phyloP scores from a whole-genome alignment of 2,329 filamentous ascomycete genomes.

The Aspergillus ruber region DNA sequence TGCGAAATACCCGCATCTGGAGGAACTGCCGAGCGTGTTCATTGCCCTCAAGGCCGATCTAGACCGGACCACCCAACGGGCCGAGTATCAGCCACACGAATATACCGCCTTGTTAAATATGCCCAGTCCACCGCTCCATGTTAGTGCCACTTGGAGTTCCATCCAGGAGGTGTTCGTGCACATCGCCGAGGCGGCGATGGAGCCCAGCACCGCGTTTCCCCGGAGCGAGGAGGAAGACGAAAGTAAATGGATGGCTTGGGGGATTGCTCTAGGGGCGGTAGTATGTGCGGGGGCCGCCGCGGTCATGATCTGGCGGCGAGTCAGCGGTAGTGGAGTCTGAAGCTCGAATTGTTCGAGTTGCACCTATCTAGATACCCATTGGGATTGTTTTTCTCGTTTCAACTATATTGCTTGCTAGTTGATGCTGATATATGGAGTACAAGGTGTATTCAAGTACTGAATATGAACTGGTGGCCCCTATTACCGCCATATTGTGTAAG shows the following conservation, averaged over 20 bases:
- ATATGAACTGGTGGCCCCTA: too few species aligned
- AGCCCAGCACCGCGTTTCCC: slow-evolving; percentile 80
- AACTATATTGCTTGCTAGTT: not conserved
- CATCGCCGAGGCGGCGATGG: slow-evolving; percentile 84
- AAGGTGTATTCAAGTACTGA: too few species aligned
- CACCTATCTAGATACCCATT: slow-evolving; percentile 2
- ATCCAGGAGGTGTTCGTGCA: slow-evolving; percentile 91
- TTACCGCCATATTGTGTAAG: too few species aligned
- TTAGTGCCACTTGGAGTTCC: slow-evolving; percentile 88
- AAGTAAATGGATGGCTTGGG: slow-evolving; percentile 75
- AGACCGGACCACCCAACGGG: slow-evolving; percentile 93
- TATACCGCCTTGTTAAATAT: slow-evolving; percentile 82
- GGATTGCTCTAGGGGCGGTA: slow-evolving; percentile 72
- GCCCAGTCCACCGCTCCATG: slow-evolving; percentile 77
- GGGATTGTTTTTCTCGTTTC: not conserved
- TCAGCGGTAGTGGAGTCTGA: slow-evolving; percentile 30
- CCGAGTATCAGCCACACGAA: slow-evolving; percentile 83
- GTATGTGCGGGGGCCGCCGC: slow-evolving; percentile 54
- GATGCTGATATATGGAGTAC: not conserved
- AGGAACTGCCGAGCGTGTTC: slow-evolving; percentile 86
- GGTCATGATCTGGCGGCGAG: slow-evolving; percentile 55
- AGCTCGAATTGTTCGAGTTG: not conserved
- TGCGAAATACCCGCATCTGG: slow-evolving; percentile 71
- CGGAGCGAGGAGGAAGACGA: slow-evolving; percentile 75
- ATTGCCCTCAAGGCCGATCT: slow-evolving; percentile 90